Base-by-base conservation (phyloP, 2,329 filamentous ascomycete genomes). In the Fusarium staphyleae region DNA sequence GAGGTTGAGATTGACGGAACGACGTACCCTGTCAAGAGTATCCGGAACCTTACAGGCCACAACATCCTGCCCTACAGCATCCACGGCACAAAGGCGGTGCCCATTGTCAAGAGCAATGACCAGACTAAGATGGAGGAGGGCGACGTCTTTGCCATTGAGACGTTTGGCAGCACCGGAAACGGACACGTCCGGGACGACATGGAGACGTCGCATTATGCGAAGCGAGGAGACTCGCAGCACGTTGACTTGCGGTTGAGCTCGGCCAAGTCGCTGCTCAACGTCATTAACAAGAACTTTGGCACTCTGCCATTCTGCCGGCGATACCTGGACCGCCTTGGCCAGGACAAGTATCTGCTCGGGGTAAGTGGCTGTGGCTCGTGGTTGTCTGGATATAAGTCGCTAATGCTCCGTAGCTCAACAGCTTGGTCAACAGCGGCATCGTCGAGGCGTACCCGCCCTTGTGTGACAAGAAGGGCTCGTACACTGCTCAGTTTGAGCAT, bases 41-140 rank as follows among this genome's bases (percentile, higher is more conserved):
- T 96, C 70, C 87, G 89, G 62, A 95, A 95, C 77, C 80, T 96
- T 55, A 93, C 90, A 69, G 92, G 91, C 9, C 93, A 97, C 78
- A 93, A 90, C 63, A 97, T 97, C 69, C 81, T 90, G 50, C 92
- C 87, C 57, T 95, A 93, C 78, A 87, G 86, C 72, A 97, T 97
- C 66, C 93, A 97, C 76, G 92, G 93, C 52, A 89, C 86, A 67
- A 97, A 97, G 81, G 92, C 90, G 63, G 91, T 97, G 44, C 93
- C 93, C 0, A 96, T 97, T 68, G 91, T 97, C 60, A 96, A 96
- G 79, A 88, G 86, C 57, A 84, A 85, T 57, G 91, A 96, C 69
- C 86, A 88, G 72, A 96, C 91, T 45, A 96, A 96, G 82, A 98
- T 98, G 93, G 93, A 97, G 77, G 93, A 97, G 76, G 92, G 92